These are phyloP conservation scores for Thielaviopsis musarum DNA, from an alignment of 2,329 filamentous ascomycete species.

Conservation along the genomic window DNA sequence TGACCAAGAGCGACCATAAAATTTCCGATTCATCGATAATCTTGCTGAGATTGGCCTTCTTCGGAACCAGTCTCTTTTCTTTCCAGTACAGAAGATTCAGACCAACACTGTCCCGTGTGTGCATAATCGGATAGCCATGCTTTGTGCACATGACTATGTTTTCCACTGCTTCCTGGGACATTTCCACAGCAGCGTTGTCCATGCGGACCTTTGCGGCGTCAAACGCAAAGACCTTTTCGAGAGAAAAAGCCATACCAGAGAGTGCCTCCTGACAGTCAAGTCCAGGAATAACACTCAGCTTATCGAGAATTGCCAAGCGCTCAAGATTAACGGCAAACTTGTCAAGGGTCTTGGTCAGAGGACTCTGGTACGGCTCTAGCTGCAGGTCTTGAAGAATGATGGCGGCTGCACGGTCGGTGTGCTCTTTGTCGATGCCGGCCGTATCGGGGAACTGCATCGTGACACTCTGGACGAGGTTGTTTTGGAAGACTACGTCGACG, in stretches of 20 bases:
- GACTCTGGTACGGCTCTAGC: constrained; percentile 40
- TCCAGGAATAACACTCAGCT: constrained; percentile 48
- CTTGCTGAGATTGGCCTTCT: constrained; percentile 21
- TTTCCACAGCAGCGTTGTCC: not conserved
- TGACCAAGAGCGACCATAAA: constrained; percentile 51
- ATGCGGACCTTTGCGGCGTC: constrained; percentile 41
- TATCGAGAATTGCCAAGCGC: constrained; percentile 51
- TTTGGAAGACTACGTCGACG: constrained; percentile 43
- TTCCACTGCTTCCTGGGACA: constrained; percentile 29
- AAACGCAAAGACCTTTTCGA: constrained; percentile 53
- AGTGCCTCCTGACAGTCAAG: constrained; percentile 67
- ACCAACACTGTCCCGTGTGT: constrained; percentile 49
- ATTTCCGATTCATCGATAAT: constrained; percentile 27
- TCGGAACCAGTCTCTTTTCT: constrained; percentile 34
- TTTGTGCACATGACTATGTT: constrained; percentile 49
- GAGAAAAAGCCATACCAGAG: constrained; percentile 52
- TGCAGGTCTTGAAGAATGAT: constrained; percentile 51
- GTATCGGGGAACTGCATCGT: constrained; percentile 46
- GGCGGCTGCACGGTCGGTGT: constrained; percentile 42
- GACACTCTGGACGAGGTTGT: constrained; percentile 45
- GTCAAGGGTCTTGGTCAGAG: constrained; percentile 53
- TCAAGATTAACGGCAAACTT: constrained; percentile 57
- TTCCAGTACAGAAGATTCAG: constrained; percentile 67
- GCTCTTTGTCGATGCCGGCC: constrained; percentile 38
- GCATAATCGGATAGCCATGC: constrained; percentile 56